A percentile compares a stretch with the other conserved stretches of the same genome.
Conservation (phyloP, 2,329 filamentous ascomycete species). For the Fusarium lyarnte region DNA sequence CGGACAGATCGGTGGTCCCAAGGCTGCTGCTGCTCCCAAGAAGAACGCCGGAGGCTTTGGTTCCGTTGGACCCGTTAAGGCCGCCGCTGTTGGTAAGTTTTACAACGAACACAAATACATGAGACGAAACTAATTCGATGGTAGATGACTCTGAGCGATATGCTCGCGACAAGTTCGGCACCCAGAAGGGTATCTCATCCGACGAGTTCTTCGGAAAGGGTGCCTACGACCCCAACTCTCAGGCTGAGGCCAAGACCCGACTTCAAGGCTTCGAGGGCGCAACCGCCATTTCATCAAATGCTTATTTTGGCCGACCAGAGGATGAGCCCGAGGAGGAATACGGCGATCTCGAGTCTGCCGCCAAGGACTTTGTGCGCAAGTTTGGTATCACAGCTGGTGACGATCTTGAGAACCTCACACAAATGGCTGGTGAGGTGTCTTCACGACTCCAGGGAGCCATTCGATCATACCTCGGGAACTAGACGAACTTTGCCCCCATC, state of each 20-base stretch:
- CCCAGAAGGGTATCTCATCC: constrained; percentile 94
- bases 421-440: constrained; percentile 86
- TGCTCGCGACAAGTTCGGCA: constrained; percentile 87
- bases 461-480: constrained; percentile 70
- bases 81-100: constrained; percentile 71
- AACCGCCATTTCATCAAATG: constrained; percentile 91
- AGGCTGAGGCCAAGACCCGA: constrained; percentile 86
- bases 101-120: background rate
- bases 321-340: constrained; percentile 83
- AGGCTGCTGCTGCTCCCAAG: constrained; percentile 65
- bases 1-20: constrained; percentile 78
- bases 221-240: constrained; percentile 79
- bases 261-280: constrained; percentile 95
- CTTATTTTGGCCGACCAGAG: constrained; percentile 95
- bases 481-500: constrained; percentile 29
- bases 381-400: constrained; percentile 97
- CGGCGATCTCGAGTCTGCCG: constrained; percentile 89
- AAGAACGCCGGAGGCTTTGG: constrained; percentile 90
- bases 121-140: constrained; percentile 8
- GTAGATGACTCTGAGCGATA: constrained; percentile 81
- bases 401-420: constrained; percentile 89
- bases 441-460: constrained; percentile 82
- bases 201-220: constrained; percentile 98
- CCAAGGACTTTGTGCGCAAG: constrained; percentile 94
- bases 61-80: constrained; percentile 79